Conservation (phyloP, 768 basidiomycete species). For the Boletus pseudopeckii region DNA sequence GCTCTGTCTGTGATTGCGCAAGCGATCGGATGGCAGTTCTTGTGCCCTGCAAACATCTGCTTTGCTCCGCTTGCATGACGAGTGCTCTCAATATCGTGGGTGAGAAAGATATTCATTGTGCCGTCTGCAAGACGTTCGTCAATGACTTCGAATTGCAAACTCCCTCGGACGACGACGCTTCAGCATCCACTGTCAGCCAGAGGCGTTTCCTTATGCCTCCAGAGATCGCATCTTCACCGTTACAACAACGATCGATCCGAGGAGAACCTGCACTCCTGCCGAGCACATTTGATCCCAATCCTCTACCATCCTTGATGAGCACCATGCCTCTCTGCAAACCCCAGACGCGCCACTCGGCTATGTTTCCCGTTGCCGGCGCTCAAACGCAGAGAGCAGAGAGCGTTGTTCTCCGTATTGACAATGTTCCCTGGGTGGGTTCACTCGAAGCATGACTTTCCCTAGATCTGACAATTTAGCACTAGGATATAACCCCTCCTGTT, state of each 20-base stretch:
- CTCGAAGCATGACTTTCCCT: neutral
- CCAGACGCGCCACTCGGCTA: slow-evolving; percentile 16
- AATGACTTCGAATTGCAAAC: slow-evolving; percentile 59
- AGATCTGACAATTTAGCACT: slow-evolving; percentile 7
- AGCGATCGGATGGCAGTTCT: slow-evolving; percentile 58
- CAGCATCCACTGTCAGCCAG: slow-evolving; percentile 12
- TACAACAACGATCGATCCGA: slow-evolving; percentile 26
- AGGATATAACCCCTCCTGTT: slow-evolving; percentile 83
- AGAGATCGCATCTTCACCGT: slow-evolving; percentile 18
- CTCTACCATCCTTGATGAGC: slow-evolving; percentile 33
- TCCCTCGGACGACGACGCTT: slow-evolving; percentile 24
- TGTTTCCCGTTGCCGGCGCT: slow-evolving; percentile 7
- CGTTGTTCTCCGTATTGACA: slow-evolving; percentile 78
- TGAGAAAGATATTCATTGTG: slow-evolving; percentile 84
- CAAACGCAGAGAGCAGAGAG: slow-evolving; percentile 33
- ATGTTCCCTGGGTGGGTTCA: slow-evolving; percentile 77
- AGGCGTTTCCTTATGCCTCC: slow-evolving; percentile 8
- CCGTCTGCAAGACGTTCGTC: slow-evolving; percentile 70
- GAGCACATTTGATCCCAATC: slow-evolving; percentile 24
- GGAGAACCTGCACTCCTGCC: slow-evolving; percentile 27
- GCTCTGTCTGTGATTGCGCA: slow-evolving; percentile 61
- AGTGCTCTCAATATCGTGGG: slow-evolving; percentile 87
- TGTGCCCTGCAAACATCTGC: slow-evolving; percentile 68
- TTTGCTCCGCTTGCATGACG: slow-evolving; percentile 80
- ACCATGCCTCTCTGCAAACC: slow-evolving; percentile 29